Conservation (phyloP, 2,329 filamentous ascomycete species). For the Ophiobolus disseminans region DNA sequence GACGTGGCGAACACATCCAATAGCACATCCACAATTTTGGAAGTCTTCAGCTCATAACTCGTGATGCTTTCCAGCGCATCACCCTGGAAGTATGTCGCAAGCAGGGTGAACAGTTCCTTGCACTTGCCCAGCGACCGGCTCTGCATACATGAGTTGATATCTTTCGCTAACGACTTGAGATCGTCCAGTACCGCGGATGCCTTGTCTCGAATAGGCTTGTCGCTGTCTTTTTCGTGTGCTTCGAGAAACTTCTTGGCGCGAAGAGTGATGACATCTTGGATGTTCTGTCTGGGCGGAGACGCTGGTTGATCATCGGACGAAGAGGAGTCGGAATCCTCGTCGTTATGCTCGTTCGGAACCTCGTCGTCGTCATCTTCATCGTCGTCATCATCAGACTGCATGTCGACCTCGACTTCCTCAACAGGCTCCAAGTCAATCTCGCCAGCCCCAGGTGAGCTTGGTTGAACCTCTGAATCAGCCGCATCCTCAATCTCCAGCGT, state of each 20-base stretch:
- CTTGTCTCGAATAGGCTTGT: conserved; percentile 77
- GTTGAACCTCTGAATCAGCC: conserved; percentile 32
- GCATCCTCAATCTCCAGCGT: conserved; percentile 32
- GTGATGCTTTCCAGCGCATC: conserved; percentile 93
- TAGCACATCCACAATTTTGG: conserved; percentile 84
- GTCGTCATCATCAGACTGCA: conserved; percentile 58
- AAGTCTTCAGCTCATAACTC: conserved; percentile 90
- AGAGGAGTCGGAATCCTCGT: conserved; percentile 71
- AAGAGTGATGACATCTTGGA: conserved; percentile 75
- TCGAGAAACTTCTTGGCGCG: conserved; percentile 85
- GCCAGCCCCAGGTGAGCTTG: conserved; percentile 32
- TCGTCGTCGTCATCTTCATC: conserved; percentile 63
- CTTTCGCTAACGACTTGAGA: conserved; percentile 72
- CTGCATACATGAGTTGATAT: conserved; percentile 76
- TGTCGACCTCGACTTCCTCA: conserved; percentile 61
- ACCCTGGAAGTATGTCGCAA: conserved; percentile 86
- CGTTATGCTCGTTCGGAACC: conserved; percentile 64
- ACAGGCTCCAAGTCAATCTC: conserved; percentile 55
- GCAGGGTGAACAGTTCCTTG: conserved; percentile 71
- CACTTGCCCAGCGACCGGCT: conserved; percentile 56
- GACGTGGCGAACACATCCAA: conserved; percentile 81
- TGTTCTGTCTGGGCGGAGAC: conserved; percentile 51
- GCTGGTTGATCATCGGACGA: conserved; percentile 50
- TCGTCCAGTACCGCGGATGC: conserved; percentile 77
- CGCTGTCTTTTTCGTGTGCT: conserved; percentile 78